Percentiles rank a stretch among this genome's conserved stretches.
These are phyloP conservation scores for Sporothrix humicola DNA, from an alignment of 2,329 filamentous ascomycete species.

Conservation along the genomic window DNA sequence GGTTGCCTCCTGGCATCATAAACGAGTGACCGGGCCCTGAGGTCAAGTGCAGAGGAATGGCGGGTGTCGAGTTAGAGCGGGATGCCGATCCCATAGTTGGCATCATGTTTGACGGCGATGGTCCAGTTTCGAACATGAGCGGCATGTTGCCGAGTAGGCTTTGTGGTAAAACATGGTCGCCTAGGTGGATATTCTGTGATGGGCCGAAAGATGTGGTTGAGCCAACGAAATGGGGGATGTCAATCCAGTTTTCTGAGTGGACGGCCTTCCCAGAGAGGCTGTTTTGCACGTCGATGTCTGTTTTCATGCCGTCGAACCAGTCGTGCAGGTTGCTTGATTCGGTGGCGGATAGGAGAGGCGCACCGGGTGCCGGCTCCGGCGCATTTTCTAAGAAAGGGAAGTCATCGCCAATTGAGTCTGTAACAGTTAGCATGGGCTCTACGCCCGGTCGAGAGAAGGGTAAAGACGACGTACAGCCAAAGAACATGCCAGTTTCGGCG, in stretches of 20 bases:
- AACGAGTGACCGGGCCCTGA: not conserved
- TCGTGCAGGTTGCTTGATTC: conserved; percentile 63
- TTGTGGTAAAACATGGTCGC: conserved; percentile 41
- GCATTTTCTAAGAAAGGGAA: conserved; percentile 57
- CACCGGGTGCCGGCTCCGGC: conserved; percentile 68
- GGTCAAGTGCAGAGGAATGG: conserved; percentile 11
- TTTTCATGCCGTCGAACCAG: conserved; percentile 62
- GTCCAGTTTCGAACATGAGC: not conserved
- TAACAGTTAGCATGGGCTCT: conserved; percentile 42
- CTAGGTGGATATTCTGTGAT: conserved; percentile 48
- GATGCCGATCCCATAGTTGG: conserved; percentile 30
- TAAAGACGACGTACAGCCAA: conserved; percentile 65
- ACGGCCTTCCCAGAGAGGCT: conserved; percentile 54
- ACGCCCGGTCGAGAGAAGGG: not conserved
- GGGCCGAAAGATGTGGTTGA: conserved; percentile 68
- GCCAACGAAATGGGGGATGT: conserved; percentile 68
- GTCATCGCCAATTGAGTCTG: conserved; percentile 53
- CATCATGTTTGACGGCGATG: conserved; percentile 32
- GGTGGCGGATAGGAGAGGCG: conserved; percentile 67
- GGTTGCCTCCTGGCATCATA: conserved; percentile 30
- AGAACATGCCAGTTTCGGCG: conserved; percentile 57
- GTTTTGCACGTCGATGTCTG: conserved; percentile 47
- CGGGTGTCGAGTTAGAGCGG: conserved; percentile 25
- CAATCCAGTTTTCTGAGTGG: conserved; percentile 60
- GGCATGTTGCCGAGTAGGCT: conserved; percentile 42